Base-by-base conservation (phyloP, 495 filamentous ascomycete species). In the Sphaerosporella brunnea region DNA sequence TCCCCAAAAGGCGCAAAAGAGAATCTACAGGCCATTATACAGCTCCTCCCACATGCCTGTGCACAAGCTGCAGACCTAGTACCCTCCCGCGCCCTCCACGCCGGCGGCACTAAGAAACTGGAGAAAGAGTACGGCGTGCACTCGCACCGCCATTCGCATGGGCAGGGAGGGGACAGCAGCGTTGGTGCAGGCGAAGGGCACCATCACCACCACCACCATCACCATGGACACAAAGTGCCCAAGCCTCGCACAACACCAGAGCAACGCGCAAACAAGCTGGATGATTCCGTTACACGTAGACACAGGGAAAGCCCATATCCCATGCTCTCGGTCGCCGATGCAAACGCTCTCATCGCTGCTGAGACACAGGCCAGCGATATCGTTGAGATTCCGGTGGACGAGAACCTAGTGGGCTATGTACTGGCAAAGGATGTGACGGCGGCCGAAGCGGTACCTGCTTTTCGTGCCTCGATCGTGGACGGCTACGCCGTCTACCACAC, bases 1-100 rank as follows among this genome's bases (percentile, higher is more conserved):
- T 95, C 90, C 2, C 92, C 92, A 1, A 95, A 93, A 67, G 90
- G 86, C n/a, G 90, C 90, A 2, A 79, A 74, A 56, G 90, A 99
- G 65, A 99, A 96, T 58, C 73, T 99, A n/a, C 74, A 82, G 57
- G 76, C 85, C 2, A 66, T 96, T n/a, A 64, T 99, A 34, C 92
- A 82, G 56, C 77, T 85, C 37, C 68, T 99, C 1, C 86, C 90
- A 0, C 90, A 99, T 65, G 92, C 92, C 23, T 99, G 90, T 50
- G 66, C 79, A 18, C 90, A 96, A 67, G 81, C 83, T 49, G 79
- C 81, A 3, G 87, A 86, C 13, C 20, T 40, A 10, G 74, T 74
- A 24, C 75, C 86, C 58, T 99, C 90, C 0, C 72, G 90, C 55
- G 62, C 68, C 13, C 65, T 95, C 21, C 90, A 99, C 63, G 69